These are phyloP conservation scores for Rutidosis leptorrhynchoides DNA, from an alignment of 129 eudicot genomes.

Conservation along the genomic window DNA sequence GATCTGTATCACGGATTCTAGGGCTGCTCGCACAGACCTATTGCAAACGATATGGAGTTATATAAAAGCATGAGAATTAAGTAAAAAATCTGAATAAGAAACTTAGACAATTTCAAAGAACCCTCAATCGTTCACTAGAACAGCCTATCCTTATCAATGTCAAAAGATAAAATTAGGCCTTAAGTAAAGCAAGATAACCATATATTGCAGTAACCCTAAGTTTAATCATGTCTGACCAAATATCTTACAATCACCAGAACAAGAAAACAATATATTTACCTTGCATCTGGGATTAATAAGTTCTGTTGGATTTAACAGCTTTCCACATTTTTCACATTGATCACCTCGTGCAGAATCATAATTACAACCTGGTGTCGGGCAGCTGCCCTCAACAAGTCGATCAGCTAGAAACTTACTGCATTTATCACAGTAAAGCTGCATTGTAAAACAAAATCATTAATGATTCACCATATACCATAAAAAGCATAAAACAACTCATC, in stretches of 20 bases:
- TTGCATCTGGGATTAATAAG: conserved; percentile 84
- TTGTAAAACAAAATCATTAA: background rate
- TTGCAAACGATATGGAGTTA: conserved; percentile 7
- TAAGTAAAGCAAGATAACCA: background rate
- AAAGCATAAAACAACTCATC: background rate
- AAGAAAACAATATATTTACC: conserved; percentile 36
- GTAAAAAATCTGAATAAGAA: no score
- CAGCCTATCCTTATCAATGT: background rate
- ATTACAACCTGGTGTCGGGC: conserved; percentile 88
- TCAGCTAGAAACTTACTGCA: conserved; percentile 86
- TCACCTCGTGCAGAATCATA: conserved; percentile 98
- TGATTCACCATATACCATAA: background rate
- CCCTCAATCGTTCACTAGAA: background rate
- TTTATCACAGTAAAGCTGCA: conserved; percentile 94
- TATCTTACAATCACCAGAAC: background rate
- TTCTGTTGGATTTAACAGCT: conserved; percentile 88
- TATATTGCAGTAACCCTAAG: background rate
- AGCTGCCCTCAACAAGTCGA: conserved; percentile 81
- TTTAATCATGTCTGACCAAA: background rate
- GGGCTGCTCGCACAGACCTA: conserved; percentile 80
- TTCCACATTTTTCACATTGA: conserved; percentile 92
- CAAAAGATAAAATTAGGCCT: background rate
- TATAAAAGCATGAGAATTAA: background rate
- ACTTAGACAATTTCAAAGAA: no score
- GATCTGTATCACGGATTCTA: conserved; percentile 82